Base-by-base conservation (phyloP, 2,329 filamentous ascomycete genomes). In the Volutella citrinella region DNA sequence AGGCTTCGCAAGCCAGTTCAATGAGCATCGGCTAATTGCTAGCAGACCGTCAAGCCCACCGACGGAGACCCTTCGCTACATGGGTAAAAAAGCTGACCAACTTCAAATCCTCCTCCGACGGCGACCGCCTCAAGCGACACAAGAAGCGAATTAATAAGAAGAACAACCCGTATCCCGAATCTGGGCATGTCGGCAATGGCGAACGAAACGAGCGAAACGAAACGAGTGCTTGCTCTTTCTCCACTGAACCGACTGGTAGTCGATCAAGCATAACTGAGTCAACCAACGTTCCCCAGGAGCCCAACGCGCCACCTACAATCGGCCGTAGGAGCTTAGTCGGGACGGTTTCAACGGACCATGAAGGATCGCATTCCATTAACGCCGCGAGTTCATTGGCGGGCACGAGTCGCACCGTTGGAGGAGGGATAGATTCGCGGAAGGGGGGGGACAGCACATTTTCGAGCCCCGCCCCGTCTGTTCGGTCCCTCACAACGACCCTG, bases 71-170 rank as follows among this genome's bases (percentile, higher is more conserved):
- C 16, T 97, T 97, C 59, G 79, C 90, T 28, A 87, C 82, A 49
- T 94, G 91, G 85, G 88, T 98, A 71, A 95, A 90, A 72, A 90
- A 90, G 56, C 78, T 97, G 37, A 82, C 89, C 42, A 91, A 84
- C 60, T 83, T 95, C 65, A 96, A 95, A 63, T 73, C 69, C 36
- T 82, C 81, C 5, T 84, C 82, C 19, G 78, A 76, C 44, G 73
- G 79, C 40, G 71, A 71, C 25, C 49, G 63, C 52, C 38, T 61
- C 56, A 53, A 63, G 57, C 44, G 62, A 53, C 40, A 69, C 32
- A 71, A 68, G 45, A 86, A 83, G 63, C 72, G 70, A 29, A 59
- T 65, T 13, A 67, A 70, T 31, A 79, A 80, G 54, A 82, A 84
- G 61, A 95, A 95, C 70, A 91, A 91, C 57, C 90, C 90, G n/a